Evolutionary conservation across 768 basidiomycete species (phyloP).

Genomic region (Lactifluus hygrophoroides): DNA sequence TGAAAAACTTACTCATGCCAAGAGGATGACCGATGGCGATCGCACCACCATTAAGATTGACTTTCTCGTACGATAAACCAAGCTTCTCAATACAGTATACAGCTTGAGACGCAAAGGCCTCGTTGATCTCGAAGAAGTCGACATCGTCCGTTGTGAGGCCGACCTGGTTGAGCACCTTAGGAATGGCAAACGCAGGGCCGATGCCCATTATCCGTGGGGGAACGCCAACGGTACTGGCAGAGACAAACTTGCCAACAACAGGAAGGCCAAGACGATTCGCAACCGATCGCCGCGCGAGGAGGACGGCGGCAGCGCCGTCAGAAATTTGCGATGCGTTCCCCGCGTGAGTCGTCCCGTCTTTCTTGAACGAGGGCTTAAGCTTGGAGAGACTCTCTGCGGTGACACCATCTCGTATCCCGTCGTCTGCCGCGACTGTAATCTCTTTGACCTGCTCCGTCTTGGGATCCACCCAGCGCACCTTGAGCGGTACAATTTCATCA

Average conservation of each 20-base stretch:
- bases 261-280: slow-evolving; percentile 81
- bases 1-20: slow-evolving; percentile 56
- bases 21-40: slow-evolving; percentile 88
- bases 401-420: slow-evolving; percentile 80
- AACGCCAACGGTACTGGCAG: slow-evolving; percentile 63
- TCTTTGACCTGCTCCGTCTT: slow-evolving; percentile 62
- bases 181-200: slow-evolving; percentile 85
- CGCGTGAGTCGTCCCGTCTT: slow-evolving; percentile 71
- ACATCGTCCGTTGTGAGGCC: slow-evolving; percentile 63
- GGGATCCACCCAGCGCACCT: slow-evolving; percentile 58
- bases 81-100: slow-evolving; percentile 64
- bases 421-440: slow-evolving; percentile 70
- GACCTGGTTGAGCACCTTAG: slow-evolving; percentile 55
- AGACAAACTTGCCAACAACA: slow-evolving; percentile 79
- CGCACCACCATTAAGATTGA: slow-evolving; percentile 82
- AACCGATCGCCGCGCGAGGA: slow-evolving; percentile 70
- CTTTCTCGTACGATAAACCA: slow-evolving; percentile 65
- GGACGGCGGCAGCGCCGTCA: slow-evolving; percentile 86
- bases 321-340: slow-evolving; percentile 88
- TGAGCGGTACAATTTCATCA: slow-evolving; percentile 78
- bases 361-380: slow-evolving; percentile 79
- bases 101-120: slow-evolving; percentile 82
- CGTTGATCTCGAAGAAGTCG: slow-evolving; percentile 90
- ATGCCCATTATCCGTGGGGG: slow-evolving; percentile 87
- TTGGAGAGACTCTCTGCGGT: slow-evolving; percentile 70